Percentiles rank a stretch among this genome's conserved stretches.
These are phyloP conservation scores for Rhizopogon vesiculosus DNA, from an alignment of 768 basidiomycete genomes.

Conservation along the genomic window DNA sequence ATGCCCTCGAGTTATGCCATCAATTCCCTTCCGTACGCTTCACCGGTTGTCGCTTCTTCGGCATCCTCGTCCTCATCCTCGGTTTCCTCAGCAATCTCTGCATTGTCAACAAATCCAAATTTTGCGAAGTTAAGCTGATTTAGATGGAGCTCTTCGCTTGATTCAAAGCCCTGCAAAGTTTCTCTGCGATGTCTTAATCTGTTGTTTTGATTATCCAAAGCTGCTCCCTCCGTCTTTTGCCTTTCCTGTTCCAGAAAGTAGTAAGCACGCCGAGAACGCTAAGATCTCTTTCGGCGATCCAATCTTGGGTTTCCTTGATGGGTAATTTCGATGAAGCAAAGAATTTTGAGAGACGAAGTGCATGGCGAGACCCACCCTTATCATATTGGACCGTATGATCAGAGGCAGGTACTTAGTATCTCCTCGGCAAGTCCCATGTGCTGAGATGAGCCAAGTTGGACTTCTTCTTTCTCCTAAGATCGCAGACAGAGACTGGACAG, in stretches of 20 bases:
- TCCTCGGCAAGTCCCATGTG: constrained; percentile 72
- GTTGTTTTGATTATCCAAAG: constrained; percentile 53
- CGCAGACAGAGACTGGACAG: constrained; percentile 45
- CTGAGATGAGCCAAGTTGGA: constrained; percentile 59
- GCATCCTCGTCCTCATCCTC: constrained; percentile 7
- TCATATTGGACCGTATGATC: constrained; percentile 15
- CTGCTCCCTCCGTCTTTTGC: constrained; percentile 64
- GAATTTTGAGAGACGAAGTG: constrained; percentile 49
- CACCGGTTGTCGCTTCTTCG: constrained; percentile 6
- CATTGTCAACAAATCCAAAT: constrained; percentile 10
- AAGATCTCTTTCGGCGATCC: constrained; percentile 64
- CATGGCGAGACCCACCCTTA: constrained; percentile 75
- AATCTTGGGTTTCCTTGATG: constrained; percentile 32
- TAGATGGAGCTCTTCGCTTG: constrained; percentile 43
- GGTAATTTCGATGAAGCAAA: constrained; percentile 26
- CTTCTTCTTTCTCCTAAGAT: constrained; percentile 50
- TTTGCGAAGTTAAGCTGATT: constrained; percentile 32
- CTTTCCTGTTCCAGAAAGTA: constrained; percentile 47
- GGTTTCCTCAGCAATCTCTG: constrained; percentile 3
- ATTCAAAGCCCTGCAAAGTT: constrained; percentile 58
- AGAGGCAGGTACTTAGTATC: constrained; percentile 66
- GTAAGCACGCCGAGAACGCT: constrained; percentile 79
- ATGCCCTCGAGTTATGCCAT: too few relatives aligned
- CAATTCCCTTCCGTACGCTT: constrained; percentile 4
- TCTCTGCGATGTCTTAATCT: constrained; percentile 27